Conservation (phyloP, 1,139 yeast genomes). For the Martiniozyma asiatica region DNA sequence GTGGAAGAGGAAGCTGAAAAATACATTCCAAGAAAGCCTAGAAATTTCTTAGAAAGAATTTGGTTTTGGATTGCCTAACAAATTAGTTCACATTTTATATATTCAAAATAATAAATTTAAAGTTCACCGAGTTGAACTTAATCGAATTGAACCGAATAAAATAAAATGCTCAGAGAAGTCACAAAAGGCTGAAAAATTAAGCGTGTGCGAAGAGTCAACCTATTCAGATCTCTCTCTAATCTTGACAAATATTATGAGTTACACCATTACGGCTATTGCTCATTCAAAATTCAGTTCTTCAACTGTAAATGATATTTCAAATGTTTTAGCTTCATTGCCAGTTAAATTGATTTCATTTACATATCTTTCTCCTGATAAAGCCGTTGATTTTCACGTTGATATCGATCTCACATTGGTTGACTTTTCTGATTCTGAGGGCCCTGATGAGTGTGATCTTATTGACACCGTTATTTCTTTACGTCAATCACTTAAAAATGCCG, state of each 20-base stretch:
- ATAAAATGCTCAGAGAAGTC: too few species aligned
- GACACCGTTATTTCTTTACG: conserved; percentile 14
- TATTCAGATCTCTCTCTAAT: too few species aligned
- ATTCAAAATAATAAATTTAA: too few species aligned
- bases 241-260: too few species aligned
- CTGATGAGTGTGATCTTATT: conserved; percentile 8
- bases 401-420: conserved; percentile 13
- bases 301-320: conserved; percentile 13
- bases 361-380: conserved; percentile 22
- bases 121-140: too few species aligned
- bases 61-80: conserved; percentile 32
- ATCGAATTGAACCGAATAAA: too few species aligned
- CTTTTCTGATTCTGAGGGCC: conserved; percentile 4
- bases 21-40: conserved; percentile 25
- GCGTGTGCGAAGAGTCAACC: too few species aligned
- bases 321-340: conserved; percentile 19
- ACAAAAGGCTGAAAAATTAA: too few species aligned
- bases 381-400: conserved; percentile 22
- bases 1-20: conserved; percentile 29
- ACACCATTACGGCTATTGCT: conserved; percentile 22
- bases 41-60: conserved; percentile 25
- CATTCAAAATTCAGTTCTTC: conserved; percentile 10
- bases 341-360: conserved; percentile 16
- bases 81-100: too few species aligned
- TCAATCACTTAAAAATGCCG: conserved; percentile 11